Percentiles rank a stretch among this genome's conserved stretches.
These are phyloP conservation scores for Pontederia paniculata DNA, from an alignment of 176 grass and related monocot genomes.

Conservation along the genomic window DNA sequence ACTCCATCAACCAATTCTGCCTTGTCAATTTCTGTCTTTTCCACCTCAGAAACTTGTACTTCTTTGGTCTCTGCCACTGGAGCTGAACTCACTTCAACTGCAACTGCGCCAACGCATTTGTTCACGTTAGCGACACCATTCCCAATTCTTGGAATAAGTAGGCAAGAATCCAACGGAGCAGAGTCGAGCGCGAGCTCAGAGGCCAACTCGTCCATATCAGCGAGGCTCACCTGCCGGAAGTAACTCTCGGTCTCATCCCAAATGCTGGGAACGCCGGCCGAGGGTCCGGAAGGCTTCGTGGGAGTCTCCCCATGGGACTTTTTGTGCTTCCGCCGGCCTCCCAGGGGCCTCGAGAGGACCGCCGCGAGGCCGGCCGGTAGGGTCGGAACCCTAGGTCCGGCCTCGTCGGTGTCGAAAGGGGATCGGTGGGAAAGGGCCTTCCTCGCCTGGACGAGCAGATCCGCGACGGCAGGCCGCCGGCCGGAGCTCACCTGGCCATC, in stretches of 20 bases:
- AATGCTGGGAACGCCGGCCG: slow-evolving; percentile 25
- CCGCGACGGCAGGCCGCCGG: slow-evolving; percentile 14
- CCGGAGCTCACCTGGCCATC: no score
- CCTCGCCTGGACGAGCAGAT: slow-evolving; percentile 51
- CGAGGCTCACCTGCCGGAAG: slow-evolving; percentile 53
- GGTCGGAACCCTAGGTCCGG: slow-evolving; percentile 41
- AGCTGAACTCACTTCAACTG: slow-evolving; percentile 42
- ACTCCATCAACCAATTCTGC: slow-evolving; percentile 34
- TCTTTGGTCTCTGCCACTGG: slow-evolving; percentile 27
- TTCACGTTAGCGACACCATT: slow-evolving; percentile 9
- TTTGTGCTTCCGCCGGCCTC: slow-evolving; percentile 58
- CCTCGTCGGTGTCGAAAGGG: slow-evolving; percentile 74
- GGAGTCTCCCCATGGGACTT: slow-evolving; percentile 32
- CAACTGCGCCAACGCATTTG: slow-evolving; percentile 25
- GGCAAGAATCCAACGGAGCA: slow-evolving; percentile 31
- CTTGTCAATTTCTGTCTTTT: slow-evolving; percentile 16
- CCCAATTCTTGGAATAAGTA: slow-evolving; percentile 36
- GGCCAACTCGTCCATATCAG: slow-evolving; percentile 43
- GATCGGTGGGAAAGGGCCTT: slow-evolving; percentile 62
- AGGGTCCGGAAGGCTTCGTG: slow-evolving; percentile 22
- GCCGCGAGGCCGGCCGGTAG: slow-evolving; percentile 58
- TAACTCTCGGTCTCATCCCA: slow-evolving; percentile 86
- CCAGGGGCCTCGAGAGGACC: slow-evolving; percentile 37
- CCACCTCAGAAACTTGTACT: slow-evolving; percentile 25
- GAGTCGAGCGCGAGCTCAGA: slow-evolving; percentile 31